Evolutionary conservation across 2,329 filamentous ascomycete species (phyloP).

Genomic region (Orbilia quercus): DNA sequence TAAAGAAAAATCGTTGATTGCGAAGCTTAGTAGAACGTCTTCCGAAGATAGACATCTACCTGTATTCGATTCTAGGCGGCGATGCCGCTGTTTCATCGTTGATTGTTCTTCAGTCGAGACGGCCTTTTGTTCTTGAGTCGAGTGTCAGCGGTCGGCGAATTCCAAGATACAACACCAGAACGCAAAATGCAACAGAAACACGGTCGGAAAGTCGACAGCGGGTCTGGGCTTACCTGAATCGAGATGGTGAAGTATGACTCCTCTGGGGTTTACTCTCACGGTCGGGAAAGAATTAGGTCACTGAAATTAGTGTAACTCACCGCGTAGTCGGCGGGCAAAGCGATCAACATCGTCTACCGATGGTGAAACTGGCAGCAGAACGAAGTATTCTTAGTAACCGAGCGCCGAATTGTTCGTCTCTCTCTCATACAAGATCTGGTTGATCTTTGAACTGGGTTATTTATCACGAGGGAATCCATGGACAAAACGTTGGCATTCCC

Average conservation of each 20-base stretch:
- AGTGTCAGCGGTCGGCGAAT: conserved; percentile 44
- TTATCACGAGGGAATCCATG: too few species aligned
- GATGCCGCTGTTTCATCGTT: conserved; percentile 20
- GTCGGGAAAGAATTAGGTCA: conserved; percentile 23
- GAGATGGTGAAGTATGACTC: not conserved
- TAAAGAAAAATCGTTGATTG: conserved; percentile 25
- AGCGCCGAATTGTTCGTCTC: too few species aligned
- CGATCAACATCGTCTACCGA: conserved; percentile 12
- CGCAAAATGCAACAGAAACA: conserved; percentile 52
- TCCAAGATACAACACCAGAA: conserved; percentile 38
- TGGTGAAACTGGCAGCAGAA: not conserved
- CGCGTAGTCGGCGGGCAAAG: too few species aligned
- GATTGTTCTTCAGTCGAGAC: conserved; percentile 9
- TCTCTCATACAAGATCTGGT: too few species aligned
- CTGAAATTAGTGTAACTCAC: not conserved
- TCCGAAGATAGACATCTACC: conserved; percentile 22
- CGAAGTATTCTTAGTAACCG: too few species aligned
- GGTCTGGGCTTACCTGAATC: conserved; percentile 12
- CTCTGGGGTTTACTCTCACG: conserved; percentile 13
- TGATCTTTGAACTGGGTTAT: too few species aligned
- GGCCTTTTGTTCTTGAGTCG: conserved; percentile 9
- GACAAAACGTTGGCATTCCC: too few species aligned
- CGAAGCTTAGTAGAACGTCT: conserved; percentile 49
- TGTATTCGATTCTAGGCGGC: conserved; percentile 12
- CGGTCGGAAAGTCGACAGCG: conserved; percentile 30